Conservation (phyloP, 495 filamentous ascomycete genomes). For the Penicillium roqueforti region DNA sequence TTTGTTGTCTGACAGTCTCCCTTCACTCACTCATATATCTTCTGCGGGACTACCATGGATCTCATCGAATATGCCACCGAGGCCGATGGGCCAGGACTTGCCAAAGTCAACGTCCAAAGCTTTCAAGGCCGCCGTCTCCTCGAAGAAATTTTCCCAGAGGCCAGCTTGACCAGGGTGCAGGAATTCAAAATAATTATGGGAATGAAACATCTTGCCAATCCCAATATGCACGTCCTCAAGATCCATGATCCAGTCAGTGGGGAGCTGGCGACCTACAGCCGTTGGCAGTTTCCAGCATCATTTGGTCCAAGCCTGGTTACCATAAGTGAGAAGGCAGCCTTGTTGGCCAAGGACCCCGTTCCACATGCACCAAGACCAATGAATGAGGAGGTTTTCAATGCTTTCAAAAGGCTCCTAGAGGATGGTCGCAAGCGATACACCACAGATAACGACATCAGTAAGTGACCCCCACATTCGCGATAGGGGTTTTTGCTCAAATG, state of each 20-base stretch:
- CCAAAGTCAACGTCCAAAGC: constrained; percentile 21
- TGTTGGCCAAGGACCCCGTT: constrained; percentile 12
- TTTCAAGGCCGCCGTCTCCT: constrained; percentile 15
- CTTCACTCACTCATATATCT: background rate
- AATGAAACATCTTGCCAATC: constrained; percentile 26
- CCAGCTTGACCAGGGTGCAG: constrained; percentile 2
- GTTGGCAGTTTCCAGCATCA: constrained; percentile 22
- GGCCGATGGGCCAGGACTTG: constrained; percentile 17
- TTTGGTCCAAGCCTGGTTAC: constrained; percentile 1
- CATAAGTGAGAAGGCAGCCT: constrained; percentile 18
- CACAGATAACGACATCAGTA: constrained; percentile 24
- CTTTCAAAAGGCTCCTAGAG: constrained; percentile 17
- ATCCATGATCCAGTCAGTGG: constrained; percentile 13
- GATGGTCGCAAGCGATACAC: constrained; percentile 14
- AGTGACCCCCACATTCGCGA: constrained; percentile 1
- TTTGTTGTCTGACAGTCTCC: no score
- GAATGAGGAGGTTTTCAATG: constrained; percentile 13
- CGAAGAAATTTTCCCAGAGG: constrained; percentile 15
- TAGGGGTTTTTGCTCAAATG: background rate
- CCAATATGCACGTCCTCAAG: constrained; percentile 26
- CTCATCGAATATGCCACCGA: constrained; percentile 24
- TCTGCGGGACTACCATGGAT: background rate
- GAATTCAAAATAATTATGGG: constrained; percentile 18
- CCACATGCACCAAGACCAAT: constrained; percentile 20
- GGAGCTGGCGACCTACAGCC: constrained; percentile 17